Conservation (phyloP, 768 basidiomycete genomes). For the Plicaturopsis crispa region DNA sequence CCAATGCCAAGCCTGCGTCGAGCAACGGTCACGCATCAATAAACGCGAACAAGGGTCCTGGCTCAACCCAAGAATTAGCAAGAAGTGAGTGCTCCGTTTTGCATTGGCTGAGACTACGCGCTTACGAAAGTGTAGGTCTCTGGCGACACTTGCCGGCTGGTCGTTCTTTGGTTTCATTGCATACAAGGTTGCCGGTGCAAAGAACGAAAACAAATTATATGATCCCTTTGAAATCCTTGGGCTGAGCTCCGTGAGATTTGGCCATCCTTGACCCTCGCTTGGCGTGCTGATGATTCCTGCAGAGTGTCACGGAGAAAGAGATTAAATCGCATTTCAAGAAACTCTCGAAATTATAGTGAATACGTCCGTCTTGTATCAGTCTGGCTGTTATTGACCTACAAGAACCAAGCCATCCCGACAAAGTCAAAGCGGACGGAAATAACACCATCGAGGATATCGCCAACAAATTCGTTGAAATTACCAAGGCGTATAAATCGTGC, state of each 20-base stretch:
- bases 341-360: slow-evolving; percentile 80
- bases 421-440: slow-evolving; percentile 77
- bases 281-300: slow-evolving; percentile 4
- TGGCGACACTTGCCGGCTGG: slow-evolving; percentile 70
- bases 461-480: slow-evolving; percentile 82
- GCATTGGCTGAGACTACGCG: neutral
- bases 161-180: slow-evolving; percentile 54
- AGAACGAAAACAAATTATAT: slow-evolving; percentile 67
- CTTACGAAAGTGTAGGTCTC: slow-evolving; percentile 31
- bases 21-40: slow-evolving; percentile 40
- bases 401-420: slow-evolving; percentile 83
- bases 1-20: slow-evolving; percentile 52
- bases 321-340: slow-evolving; percentile 96
- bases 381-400: neutral
- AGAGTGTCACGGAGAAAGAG: slow-evolving; percentile 76
- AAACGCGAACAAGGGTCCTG: slow-evolving; percentile 37
- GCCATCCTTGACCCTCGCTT: neutral
- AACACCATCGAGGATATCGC: slow-evolving; percentile 84
- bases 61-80: slow-evolving; percentile 39
- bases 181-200: slow-evolving; percentile 54
- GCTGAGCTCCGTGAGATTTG: slow-evolving; percentile 49
- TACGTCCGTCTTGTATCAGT: slow-evolving; percentile 3
- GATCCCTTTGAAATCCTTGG: slow-evolving; percentile 94
- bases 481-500: slow-evolving; percentile 95
- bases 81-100: slow-evolving; percentile 32